These are phyloP conservation scores for Corylus heterophylla DNA, from an alignment of 306 rosid species.

Conservation along the genomic window DNA sequence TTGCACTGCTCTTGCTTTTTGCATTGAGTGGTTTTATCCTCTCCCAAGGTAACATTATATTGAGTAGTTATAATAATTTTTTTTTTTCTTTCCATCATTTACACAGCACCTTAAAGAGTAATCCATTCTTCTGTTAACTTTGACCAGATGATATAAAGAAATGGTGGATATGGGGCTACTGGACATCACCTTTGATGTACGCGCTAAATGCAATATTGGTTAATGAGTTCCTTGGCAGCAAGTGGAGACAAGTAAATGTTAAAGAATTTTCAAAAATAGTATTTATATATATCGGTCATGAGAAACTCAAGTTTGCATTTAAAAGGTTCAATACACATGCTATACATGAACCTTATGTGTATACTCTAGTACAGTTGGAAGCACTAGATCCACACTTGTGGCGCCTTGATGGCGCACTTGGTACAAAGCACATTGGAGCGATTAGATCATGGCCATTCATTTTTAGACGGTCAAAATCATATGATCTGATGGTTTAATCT, in stretches of 20 bases:
- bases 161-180: conserved; percentile 40
- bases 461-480: too few relatives aligned
- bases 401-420: too few relatives aligned
- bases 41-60: not conserved
- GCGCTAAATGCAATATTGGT: conserved; percentile 23
- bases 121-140: not conserved
- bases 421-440: too few relatives aligned
- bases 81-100: not conserved
- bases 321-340: too few relatives aligned
- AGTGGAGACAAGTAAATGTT: conserved; percentile 5
- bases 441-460: too few relatives aligned
- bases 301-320: too few relatives aligned
- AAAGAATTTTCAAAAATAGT: too few relatives aligned
- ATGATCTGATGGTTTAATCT: too few relatives aligned
- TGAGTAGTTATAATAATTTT: not conserved
- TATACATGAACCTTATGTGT: too few relatives aligned
- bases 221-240: conserved; percentile 22
- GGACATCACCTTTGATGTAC: conserved; percentile 33
- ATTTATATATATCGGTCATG: too few relatives aligned
- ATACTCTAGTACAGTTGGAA: too few relatives aligned
- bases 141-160: conserved; percentile 23
- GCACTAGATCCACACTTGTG: too few relatives aligned
- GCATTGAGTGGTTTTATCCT: conserved; percentile 17
- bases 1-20: conserved; percentile 16
- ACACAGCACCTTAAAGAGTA: not conserved